Conservation (phyloP, 805 yeast species). For the Pichia kluyveri region DNA sequence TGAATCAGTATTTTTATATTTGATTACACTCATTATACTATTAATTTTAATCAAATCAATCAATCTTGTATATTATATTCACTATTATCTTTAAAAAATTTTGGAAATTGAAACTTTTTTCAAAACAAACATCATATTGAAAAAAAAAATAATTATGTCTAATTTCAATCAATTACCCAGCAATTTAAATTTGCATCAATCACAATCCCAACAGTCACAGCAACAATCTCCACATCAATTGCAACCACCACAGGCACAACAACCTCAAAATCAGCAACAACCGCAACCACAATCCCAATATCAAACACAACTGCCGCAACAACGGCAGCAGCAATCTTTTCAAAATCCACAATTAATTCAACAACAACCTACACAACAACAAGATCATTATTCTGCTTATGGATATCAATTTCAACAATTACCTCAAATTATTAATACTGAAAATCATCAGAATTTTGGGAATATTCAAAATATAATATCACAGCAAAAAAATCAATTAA, state of each 20-base stretch:
- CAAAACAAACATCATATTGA: no score
- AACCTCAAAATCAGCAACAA: not conserved
- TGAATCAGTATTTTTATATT: no score
- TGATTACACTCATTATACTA: no score
- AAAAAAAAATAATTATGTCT: not conserved
- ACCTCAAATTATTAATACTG: not conserved
- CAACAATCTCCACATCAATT: not conserved
- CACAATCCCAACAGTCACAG: not conserved
- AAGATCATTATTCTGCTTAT: not conserved
- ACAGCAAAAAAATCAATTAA: not conserved
- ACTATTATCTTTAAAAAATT: no score
- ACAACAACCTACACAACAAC: not conserved
- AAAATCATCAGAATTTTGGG: not conserved
- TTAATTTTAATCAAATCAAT: no score
- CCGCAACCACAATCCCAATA: not conserved
- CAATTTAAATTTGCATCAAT: not conserved
- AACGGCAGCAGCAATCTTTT: not conserved
- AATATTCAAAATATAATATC: not conserved
- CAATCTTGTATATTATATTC: no score
- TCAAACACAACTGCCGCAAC: not conserved
- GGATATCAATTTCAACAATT: not conserved
- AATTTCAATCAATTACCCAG: not conserved
- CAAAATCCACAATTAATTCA: not conserved
- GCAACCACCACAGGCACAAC: no score
- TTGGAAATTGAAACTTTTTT: no score